Conservation (phyloP, 768 basidiomycete genomes). For the Calocybe cyanea region DNA sequence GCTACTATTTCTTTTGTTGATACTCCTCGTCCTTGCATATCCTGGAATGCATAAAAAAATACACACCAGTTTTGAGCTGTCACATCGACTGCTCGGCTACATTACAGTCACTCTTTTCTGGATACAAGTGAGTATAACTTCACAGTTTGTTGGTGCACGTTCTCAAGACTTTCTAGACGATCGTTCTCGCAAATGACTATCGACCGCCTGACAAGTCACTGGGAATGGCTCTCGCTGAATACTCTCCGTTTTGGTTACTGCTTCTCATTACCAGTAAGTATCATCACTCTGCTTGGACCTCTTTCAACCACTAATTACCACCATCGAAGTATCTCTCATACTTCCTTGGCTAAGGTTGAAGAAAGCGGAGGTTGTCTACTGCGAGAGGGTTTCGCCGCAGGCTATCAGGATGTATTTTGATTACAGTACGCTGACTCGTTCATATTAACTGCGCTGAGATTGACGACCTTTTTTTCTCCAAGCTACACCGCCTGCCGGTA, state of each 20-base stretch:
- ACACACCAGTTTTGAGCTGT: constrained; percentile 39
- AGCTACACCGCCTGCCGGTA: constrained; percentile 45
- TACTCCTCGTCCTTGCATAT: constrained; percentile 36
- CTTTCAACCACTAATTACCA: background rate
- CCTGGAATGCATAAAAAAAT: constrained; percentile 33
- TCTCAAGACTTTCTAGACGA: constrained; percentile 35
- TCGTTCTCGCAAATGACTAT: constrained; percentile 53
- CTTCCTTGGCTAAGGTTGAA: constrained; percentile 59
- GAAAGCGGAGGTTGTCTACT: constrained; percentile 45
- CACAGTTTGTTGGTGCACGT: background rate
- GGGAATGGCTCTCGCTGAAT: constrained; percentile 37
- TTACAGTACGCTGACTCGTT: constrained; percentile 38
- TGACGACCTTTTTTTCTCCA: background rate
- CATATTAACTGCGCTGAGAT: background rate
- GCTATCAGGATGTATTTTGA: constrained; percentile 58
- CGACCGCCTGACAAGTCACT: constrained; percentile 31
- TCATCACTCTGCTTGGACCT: background rate
- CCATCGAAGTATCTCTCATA: constrained; percentile 41
- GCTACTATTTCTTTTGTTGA: constrained; percentile 23
- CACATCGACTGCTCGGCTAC: constrained; percentile 46
- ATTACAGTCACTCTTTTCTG: constrained; percentile 36
- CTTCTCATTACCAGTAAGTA: constrained; percentile 41
- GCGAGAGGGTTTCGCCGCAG: constrained; percentile 52
- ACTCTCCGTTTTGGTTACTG: constrained; percentile 55
- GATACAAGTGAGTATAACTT: constrained; percentile 28